Evolutionary conservation across 2,329 filamentous ascomycete genomes (phyloP).

Genomic region (Furcasterigmium furcatum): DNA sequence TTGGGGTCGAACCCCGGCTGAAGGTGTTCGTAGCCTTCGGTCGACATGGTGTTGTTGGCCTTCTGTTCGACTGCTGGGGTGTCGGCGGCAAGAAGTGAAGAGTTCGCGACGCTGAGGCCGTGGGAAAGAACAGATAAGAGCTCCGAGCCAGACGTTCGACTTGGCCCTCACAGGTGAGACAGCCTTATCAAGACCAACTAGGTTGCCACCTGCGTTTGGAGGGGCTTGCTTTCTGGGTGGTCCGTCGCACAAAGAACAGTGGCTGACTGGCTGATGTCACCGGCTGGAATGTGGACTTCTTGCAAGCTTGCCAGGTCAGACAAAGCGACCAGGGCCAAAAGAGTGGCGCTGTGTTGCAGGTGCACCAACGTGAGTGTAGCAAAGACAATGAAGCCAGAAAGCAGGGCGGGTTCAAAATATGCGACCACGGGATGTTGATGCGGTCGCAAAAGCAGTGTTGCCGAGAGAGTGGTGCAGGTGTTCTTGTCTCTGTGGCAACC

Average conservation of each 20-base stretch:
- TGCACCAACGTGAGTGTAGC: not conserved
- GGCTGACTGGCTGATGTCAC: too few relatives aligned
- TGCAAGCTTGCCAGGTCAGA: too few relatives aligned
- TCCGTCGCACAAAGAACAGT: too few relatives aligned
- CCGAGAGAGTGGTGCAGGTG: not conserved
- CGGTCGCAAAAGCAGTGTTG: not conserved
- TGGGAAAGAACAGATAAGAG: too few relatives aligned
- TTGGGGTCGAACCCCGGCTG: slow-evolving; percentile 82
- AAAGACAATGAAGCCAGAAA: not conserved
- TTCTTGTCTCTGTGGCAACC: slow-evolving; percentile 6
- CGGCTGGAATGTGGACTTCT: too few relatives aligned
- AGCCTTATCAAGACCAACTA: not conserved
- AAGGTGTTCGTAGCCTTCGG: slow-evolving; percentile 75
- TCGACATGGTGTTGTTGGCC: slow-evolving; percentile 49
- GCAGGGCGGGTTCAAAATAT: not conserved
- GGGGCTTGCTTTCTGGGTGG: too few relatives aligned
- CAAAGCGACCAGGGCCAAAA: too few relatives aligned
- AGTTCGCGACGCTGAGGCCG: too few relatives aligned
- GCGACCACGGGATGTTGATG: not conserved
- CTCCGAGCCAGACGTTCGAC: too few relatives aligned
- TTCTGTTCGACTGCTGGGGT: not conserved
- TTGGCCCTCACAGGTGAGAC: slow-evolving; percentile 1
- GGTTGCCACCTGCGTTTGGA: too few relatives aligned
- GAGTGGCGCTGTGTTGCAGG: not conserved
- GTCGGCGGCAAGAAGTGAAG: not conserved